Evolutionary conservation across 345 rosid genomes (phyloP).

Genomic region (Sonneratia caseolaris): DNA sequence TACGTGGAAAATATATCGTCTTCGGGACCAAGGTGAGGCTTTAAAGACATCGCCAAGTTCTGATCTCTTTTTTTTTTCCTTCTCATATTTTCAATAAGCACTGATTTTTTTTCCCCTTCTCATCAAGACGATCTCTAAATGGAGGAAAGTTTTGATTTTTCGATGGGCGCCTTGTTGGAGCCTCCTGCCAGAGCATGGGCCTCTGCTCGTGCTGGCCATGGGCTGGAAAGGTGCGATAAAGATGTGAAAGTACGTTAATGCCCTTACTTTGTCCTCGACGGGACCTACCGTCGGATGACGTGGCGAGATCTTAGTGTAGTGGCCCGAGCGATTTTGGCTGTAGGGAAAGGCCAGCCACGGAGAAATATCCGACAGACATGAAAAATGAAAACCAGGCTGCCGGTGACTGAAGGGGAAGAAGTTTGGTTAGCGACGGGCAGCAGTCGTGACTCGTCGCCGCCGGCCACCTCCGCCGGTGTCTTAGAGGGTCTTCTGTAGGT

Average conservation of each 20-base stretch:
- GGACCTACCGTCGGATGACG: not conserved
- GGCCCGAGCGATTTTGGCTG: not conserved
- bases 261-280: not conserved
- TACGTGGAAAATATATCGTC: not conserved
- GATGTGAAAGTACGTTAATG: not conserved
- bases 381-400: no score
- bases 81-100: no score
- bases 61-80: not conserved
- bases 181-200: not conserved
- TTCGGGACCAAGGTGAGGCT: no score
- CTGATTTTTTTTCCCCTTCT: not conserved
- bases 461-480: no score
- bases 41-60: not conserved
- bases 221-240: not conserved
- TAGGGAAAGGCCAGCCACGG: not conserved
- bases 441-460: no score
- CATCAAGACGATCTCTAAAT: not conserved
- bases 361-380: no score
- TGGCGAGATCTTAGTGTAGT: not conserved
- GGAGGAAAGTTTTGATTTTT: not conserved
- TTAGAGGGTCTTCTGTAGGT: no score
- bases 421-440: no score
- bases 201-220: not conserved
- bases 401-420: no score
- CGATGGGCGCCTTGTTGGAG: not conserved